A percentile compares a stretch with the other conserved stretches of the same genome.
Evolutionary conservation across 495 filamentous ascomycete genomes (phyloP).

Genomic region (Sphaerosporella brunnea): DNA sequence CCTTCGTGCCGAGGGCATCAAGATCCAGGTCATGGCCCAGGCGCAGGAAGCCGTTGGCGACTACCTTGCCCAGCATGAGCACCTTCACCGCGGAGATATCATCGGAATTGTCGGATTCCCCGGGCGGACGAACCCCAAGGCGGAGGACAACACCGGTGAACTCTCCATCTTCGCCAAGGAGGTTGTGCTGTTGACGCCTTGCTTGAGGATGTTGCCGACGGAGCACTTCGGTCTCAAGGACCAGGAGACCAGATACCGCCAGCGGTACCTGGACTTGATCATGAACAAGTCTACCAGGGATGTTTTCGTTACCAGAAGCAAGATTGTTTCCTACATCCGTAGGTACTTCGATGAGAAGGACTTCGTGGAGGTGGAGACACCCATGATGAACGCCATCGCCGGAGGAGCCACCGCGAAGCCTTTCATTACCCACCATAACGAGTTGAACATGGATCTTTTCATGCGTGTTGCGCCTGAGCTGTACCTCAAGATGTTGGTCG

Average conservation of each 20-base stretch:
- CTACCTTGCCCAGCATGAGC: constrained; percentile 53
- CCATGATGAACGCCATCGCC: constrained; percentile 91
- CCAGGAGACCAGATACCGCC: constrained; percentile 75
- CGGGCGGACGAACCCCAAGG: constrained; percentile 79
- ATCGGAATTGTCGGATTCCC: constrained; percentile 77
- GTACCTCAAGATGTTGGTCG: constrained; percentile 88
- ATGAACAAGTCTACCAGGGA: constrained; percentile 76
- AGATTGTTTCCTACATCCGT: constrained; percentile 71
- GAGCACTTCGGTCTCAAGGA: constrained; percentile 91
- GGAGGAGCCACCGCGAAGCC: constrained; percentile 93
- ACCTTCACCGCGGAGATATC: constrained; percentile 77
- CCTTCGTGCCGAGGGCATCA: constrained; percentile 63
- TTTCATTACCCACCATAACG: constrained; percentile 89
- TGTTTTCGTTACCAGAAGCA: constrained; percentile 63
- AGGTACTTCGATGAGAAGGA: constrained; percentile 67
- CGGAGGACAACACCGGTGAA: constrained; percentile 60
- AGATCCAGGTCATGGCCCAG: constrained; percentile 84
- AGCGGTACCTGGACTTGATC: constrained; percentile 86
- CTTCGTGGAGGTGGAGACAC: constrained; percentile 92
- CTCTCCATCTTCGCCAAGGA: constrained; percentile 84
- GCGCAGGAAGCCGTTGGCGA: constrained; percentile 42
- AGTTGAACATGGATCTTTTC: constrained; percentile 78
- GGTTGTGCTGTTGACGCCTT: constrained; percentile 70
- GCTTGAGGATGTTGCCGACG: constrained; percentile 79
- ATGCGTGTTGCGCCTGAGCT: constrained; percentile 90